Base-by-base conservation (phyloP, 768 basidiomycete species). In the Mrakia gelida region DNA sequence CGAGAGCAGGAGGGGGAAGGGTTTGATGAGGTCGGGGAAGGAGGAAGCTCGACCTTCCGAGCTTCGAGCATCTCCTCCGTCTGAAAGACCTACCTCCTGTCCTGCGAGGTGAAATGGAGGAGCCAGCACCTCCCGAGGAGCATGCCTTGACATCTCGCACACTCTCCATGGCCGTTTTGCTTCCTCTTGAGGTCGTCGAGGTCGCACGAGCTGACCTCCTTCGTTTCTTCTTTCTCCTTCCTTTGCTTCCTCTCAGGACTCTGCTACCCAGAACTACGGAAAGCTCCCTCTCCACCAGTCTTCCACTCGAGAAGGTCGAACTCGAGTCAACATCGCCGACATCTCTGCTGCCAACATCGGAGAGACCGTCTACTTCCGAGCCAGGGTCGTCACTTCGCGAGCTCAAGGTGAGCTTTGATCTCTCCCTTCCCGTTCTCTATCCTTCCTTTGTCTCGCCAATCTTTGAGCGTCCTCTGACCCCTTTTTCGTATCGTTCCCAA, bases 281-380 rank as follows among this genome's bases (percentile, higher is more conserved):
- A 87, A 88, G 79, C 88, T 95, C 23, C 93, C 95, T 54, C 86
- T 98, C 65, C 92, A 98, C 86, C 93, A 97, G 85, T 98, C 95
- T 34, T 91, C 93, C 84, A 88, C 90, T 49, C 90, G 94, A 75
- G 82, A 84, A 32, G 84, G 85, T 85, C 87, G 88, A 77, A 83
- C 87, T 77, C 89, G 92, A 79, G 87, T 88, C 62, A 87, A 91
- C 81, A 91, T 99, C 80, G 84, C 87, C 28, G 85, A 89, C 26
- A 85, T 98, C 72, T 89, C 88, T 63, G 85, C 88, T 54, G 85
- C 86, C 45, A 86, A 89, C 80, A 89, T 91, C 79, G 94, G 90
- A 9, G 86, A 95, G 82, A 88, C 86, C 9, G 91, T 98, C 72
- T 86, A 93, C 78, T 86, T 98, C 79, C 92, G 96, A 80, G 95